Evolutionary conservation across 495 filamentous ascomycete genomes (phyloP), one percentile per base, ranked within the genome.

Genomic region (Choiromyces venosus): DNA sequence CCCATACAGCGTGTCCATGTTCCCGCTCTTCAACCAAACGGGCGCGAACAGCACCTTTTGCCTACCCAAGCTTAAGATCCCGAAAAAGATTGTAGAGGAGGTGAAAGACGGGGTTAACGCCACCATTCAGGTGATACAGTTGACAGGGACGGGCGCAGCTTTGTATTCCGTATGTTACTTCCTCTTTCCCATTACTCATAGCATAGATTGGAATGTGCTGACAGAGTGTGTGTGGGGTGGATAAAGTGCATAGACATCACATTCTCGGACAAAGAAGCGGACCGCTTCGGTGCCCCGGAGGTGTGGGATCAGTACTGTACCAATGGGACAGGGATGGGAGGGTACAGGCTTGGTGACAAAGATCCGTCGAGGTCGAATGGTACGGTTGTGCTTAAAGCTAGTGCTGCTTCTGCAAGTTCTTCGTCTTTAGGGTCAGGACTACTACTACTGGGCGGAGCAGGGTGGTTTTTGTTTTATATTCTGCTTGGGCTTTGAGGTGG

Each of bases 181-280:
- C 36, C 16, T 18, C 66, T 69, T 38, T 1, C 37, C 9, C 37
- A 42, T 44, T 35, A 37, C 18, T 71, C 44, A 36, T 29, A n/a
- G n/a, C n/a, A n/a, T n/a, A n/a, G n/a, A n/a, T n/a, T n/a, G n/a
- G n/a, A n/a, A n/a, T n/a, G n/a, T n/a, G n/a, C n/a, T n/a, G n/a
- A n/a, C 21, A 4, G 66, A 37, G 39, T 38, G 56, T 12, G 52
- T 21, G 29, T 40, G 25, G 29, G 39, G 42, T 8, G 46, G 35
- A 25, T 37, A 65, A 65, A 89, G 87, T 90, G 89, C 76, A 87
- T 88, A 72, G 89, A 91, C 74, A 86, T 90, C 71, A 86, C 83
- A 9, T 89, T 90, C 82, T 81, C 82, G 37, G 73, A 82, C 68
- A 81, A 80, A n/a, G 88, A 85, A 25, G 80, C 79, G 19, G 68